These are phyloP conservation scores for Vickermania ingenoplastis DNA, from an alignment of 208 protist species.

Conservation along the genomic window DNA sequence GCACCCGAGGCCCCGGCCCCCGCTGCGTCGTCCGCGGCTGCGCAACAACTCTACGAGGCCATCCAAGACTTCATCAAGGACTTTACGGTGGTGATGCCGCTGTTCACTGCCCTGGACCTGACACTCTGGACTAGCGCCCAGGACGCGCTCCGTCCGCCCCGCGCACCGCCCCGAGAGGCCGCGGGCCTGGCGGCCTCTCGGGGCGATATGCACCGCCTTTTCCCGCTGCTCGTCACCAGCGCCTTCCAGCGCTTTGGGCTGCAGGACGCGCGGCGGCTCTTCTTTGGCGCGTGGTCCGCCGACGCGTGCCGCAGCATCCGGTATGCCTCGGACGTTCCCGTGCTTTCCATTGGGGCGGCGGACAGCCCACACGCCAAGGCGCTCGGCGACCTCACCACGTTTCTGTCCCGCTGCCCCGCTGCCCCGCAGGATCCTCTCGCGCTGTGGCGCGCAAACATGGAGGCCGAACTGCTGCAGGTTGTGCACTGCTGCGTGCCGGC, in stretches of 20 bases:
- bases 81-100: slow-evolving; percentile 35
- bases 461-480: slow-evolving; percentile 41
- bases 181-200: slow-evolving; percentile 1
- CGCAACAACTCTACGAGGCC: slow-evolving; percentile 19
- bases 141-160: slow-evolving; percentile 11
- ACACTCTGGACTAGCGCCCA: slow-evolving; percentile 49
- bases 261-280: slow-evolving; percentile 24
- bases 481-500: slow-evolving; percentile 37
- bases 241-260: slow-evolving; percentile 53
- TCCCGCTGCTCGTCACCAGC: slow-evolving; percentile 50
- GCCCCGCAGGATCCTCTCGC: slow-evolving; percentile 27
- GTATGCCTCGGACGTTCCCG: slow-evolving; percentile 31
- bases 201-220: slow-evolving; percentile 19
- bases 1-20: background rate
- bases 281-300: slow-evolving; percentile 47
- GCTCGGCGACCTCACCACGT: slow-evolving; percentile 31
- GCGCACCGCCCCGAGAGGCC: background rate
- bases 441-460: slow-evolving; percentile 44
- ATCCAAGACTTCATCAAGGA: slow-evolving; percentile 40
- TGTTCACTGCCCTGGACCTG: slow-evolving; percentile 48
- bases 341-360: slow-evolving; percentile 38
- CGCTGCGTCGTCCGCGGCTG: slow-evolving; percentile 2
- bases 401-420: slow-evolving; percentile 45
- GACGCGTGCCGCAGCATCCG: slow-evolving; percentile 38
- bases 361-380: slow-evolving; percentile 20